These are phyloP conservation scores for Schwanniomyces vanrijiae DNA, from an alignment of 805 yeast genomes.

Conservation along the genomic window DNA sequence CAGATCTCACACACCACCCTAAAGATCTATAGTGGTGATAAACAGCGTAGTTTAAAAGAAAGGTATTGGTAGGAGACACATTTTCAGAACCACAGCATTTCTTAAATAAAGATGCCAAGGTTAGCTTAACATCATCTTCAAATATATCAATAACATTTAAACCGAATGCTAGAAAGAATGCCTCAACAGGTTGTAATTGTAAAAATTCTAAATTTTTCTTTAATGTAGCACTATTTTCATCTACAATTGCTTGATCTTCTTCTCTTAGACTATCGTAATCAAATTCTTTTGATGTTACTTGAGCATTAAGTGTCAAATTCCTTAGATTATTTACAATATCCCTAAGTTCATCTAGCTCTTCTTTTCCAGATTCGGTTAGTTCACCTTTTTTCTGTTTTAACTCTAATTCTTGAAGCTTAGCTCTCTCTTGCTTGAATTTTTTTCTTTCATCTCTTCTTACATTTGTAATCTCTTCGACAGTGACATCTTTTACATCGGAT, in stretches of 20 bases:
- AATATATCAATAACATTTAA: constrained; percentile 47
- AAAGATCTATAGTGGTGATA: constrained; percentile 84
- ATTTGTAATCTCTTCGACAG: constrained; percentile 77
- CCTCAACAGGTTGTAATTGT: constrained; percentile 76
- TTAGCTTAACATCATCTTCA: constrained; percentile 8
- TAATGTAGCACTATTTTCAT: constrained; percentile 13
- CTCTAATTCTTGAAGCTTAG: constrained; percentile 51
- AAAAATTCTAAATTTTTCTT: constrained; percentile 42
- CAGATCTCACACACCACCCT: constrained; percentile 95
- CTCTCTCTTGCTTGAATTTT: constrained; percentile 69
- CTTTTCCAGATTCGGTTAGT: constrained; percentile 21
- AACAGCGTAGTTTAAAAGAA: constrained; percentile 61
- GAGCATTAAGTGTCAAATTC: constrained; percentile 5
- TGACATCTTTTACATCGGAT: constrained; percentile 21
- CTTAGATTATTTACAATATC: constrained; percentile 17
- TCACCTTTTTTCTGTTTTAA: constrained; percentile 33
- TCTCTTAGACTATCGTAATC: constrained; percentile 4
- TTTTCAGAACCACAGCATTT: constrained; percentile 17
- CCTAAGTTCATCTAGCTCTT: constrained; percentile 16
- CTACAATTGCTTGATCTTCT: constrained; percentile 17
- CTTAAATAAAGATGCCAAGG: constrained; percentile 23
- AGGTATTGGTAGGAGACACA: constrained; percentile 27
- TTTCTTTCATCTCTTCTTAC: constrained; percentile 69
- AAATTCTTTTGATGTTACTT: background rate
- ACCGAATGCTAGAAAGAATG: constrained; percentile 63